phyloP scores from a whole-genome alignment of 106 monocot genomes.

The Dioscorea zingiberensis region DNA sequence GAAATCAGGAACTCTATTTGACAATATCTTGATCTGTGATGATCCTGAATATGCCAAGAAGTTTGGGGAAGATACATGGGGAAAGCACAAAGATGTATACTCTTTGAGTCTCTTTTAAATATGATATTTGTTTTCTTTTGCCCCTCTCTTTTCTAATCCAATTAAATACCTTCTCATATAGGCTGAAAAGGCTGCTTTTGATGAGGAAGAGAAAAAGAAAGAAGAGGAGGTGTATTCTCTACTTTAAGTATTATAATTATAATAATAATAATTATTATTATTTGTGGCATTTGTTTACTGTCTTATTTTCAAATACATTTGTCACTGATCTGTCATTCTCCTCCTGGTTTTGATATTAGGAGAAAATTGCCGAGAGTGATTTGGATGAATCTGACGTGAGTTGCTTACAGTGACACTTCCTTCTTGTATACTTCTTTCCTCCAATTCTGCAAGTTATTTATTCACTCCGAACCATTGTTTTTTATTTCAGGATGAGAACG shows the following conservation, averaged over 20 bases:
- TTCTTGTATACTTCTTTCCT: not conserved
- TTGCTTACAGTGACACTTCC: not conserved
- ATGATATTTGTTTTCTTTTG: not conserved
- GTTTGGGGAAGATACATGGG: slow-evolving; percentile 81
- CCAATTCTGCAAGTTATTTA: not conserved
- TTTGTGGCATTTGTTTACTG: not conserved
- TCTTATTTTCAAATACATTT: not conserved
- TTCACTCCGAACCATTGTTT: not conserved
- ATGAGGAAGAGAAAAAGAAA: slow-evolving; percentile 66
- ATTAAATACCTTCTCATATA: slow-evolving; percentile 10
- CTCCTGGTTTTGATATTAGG: not conserved
- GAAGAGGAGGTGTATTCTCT: slow-evolving; percentile 43
- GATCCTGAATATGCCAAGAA: slow-evolving; percentile 79
- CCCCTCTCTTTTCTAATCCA: not conserved
- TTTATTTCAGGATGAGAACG: not conserved
- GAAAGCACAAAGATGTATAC: slow-evolving; percentile 72
- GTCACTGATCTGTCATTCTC: not conserved
- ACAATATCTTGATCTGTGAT: slow-evolving; percentile 68
- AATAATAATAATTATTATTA: not conserved
- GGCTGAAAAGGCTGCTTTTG: slow-evolving; percentile 84
- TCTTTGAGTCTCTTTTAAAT: not conserved
- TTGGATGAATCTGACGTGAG: not conserved
- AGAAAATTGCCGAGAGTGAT: not conserved
- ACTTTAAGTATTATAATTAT: not conserved
- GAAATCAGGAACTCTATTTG: slow-evolving; percentile 79